A percentile compares a stretch with the other conserved stretches of the same genome.
Evolutionary conservation across 192 early-diverging fungal genomes (phyloP).

Genomic region (Haplosporangium gracile): DNA sequence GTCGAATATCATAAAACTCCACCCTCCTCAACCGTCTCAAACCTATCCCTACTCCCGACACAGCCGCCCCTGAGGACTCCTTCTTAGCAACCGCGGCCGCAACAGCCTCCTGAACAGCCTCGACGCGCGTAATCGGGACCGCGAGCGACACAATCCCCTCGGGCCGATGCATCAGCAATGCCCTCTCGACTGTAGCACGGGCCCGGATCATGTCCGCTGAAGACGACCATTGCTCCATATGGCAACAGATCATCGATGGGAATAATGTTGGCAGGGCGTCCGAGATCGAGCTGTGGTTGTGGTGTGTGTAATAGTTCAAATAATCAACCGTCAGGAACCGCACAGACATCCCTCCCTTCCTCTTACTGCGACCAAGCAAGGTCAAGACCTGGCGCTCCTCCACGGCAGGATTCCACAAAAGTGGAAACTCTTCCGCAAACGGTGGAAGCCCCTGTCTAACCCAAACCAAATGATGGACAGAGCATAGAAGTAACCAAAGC

Average conservation of each 20-base stretch:
- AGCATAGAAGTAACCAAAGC: slow-evolving; percentile 23
- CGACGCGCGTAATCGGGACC: slow-evolving; percentile 10
- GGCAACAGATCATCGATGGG: slow-evolving; percentile 19
- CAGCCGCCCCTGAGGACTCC: neutral
- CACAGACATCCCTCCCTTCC: neutral
- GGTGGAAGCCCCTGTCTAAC: slow-evolving; percentile 24
- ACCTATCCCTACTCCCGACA: neutral
- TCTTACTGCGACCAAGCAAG: neutral
- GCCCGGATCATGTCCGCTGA: slow-evolving; percentile 19
- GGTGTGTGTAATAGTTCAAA: slow-evolving; percentile 33
- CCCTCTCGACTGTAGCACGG: slow-evolving; percentile 17
- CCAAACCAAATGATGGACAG: slow-evolving; percentile 19
- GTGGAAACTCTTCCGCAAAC: slow-evolving; percentile 5
- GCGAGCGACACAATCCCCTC: slow-evolving; percentile 16
- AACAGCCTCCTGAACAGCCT: slow-evolving; percentile 17
- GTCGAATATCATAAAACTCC: slow-evolving; percentile 18
- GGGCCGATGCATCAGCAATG: slow-evolving; percentile 15
- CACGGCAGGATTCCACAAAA: neutral
- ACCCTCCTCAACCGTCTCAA: slow-evolving; percentile 11
- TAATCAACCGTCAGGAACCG: slow-evolving; percentile 29
- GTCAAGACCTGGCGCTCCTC: neutral
- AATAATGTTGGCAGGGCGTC: slow-evolving; percentile 24
- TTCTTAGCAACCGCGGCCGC: neutral
- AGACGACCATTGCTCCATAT: slow-evolving; percentile 22
- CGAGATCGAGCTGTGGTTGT: slow-evolving; percentile 18